Base-by-base conservation (phyloP, 371 early-diverging fungal species). In the Mucor sp. region DNA sequence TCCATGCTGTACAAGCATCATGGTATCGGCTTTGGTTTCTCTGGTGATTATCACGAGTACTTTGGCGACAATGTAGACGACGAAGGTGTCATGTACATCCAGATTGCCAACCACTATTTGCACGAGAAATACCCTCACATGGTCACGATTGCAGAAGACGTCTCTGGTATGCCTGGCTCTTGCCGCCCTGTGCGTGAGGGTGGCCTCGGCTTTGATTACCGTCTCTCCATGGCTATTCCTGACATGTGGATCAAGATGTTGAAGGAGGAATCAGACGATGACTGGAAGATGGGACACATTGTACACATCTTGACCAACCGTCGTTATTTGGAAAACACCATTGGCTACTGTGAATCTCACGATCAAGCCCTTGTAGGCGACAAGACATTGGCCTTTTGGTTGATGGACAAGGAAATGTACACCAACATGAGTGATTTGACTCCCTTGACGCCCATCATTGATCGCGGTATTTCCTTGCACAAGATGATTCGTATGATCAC, bases 351-450 rank as follows among this genome's bases (percentile, higher is more conserved):
- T 71, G 98, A 98, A 80, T 92, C 92, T 47, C 98, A 98, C 77
- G 98, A 98, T 79, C 98, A 98, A 79, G 98, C 98, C 15, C 80
- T 98, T 43, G 98, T 98, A 12, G 98, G 98, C 37, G 98, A 98
- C 83, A 98, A 98, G 79, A 95, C 97, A 19, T 71, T 98, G 39
- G 98, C 97, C 1, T 98, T 98, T 79, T 98, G 98, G 98, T 78
- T 98, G 56, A 98, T 98, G 98, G 98, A 98, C 81, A 93, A 93
- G 83, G 97, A 98, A 78, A 98, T 98, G 98, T 98, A 98, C 77
- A 90, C 89, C 23, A 77, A 91, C 78, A 98, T 98, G 98, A 93
- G 94, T 55, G 92, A 91, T 63, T 58, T 93, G 44, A 87, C 91
- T 2, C 86, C 87, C 25, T 72, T 90, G 53, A 96, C 98, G 12